Conservation (phyloP, 2,329 filamentous ascomycete species). For the Talaromyces sp. region DNA sequence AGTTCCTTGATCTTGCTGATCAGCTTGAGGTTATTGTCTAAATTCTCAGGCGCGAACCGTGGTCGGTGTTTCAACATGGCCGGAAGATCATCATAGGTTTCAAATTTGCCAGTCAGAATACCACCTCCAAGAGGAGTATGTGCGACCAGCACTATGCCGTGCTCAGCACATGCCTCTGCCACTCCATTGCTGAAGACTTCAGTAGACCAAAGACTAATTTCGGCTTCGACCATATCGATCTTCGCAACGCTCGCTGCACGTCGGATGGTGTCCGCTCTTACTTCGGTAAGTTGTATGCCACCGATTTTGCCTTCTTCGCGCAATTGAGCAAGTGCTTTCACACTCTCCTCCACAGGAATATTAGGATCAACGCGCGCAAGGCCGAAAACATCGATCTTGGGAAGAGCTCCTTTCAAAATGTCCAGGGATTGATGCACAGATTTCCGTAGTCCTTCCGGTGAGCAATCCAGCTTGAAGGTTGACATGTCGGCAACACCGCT, state of each 20-base stretch:
- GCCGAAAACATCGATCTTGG: conserved; percentile 58
- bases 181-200: conserved; percentile 57
- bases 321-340: conserved; percentile 33
- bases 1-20: conserved; percentile 43
- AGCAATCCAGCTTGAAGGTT: conserved; percentile 44
- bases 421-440: conserved; percentile 55
- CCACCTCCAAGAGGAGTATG: conserved; percentile 58
- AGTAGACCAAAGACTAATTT: conserved; percentile 54
- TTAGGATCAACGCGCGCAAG: conserved; percentile 53
- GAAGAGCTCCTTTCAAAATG: conserved; percentile 40
- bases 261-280: conserved; percentile 42
- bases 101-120: conserved; percentile 49
- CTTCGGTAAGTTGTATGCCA: conserved; percentile 40
- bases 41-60: conserved; percentile 48
- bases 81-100: conserved; percentile 43
- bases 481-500: conserved; percentile 41
- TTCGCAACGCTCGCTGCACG: conserved; percentile 46
- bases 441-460: conserved; percentile 49
- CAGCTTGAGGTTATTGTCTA: conserved; percentile 48
- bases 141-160: conserved; percentile 55
- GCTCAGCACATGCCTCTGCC: conserved; percentile 50
- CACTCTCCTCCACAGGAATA: conserved; percentile 45
- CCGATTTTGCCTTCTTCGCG: conserved; percentile 42
- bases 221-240: conserved; percentile 56
- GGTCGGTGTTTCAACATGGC: conserved; percentile 44